These are phyloP conservation scores for Colletotrichum salicis DNA, from an alignment of 2,329 filamentous ascomycete species.

Conservation along the genomic window DNA sequence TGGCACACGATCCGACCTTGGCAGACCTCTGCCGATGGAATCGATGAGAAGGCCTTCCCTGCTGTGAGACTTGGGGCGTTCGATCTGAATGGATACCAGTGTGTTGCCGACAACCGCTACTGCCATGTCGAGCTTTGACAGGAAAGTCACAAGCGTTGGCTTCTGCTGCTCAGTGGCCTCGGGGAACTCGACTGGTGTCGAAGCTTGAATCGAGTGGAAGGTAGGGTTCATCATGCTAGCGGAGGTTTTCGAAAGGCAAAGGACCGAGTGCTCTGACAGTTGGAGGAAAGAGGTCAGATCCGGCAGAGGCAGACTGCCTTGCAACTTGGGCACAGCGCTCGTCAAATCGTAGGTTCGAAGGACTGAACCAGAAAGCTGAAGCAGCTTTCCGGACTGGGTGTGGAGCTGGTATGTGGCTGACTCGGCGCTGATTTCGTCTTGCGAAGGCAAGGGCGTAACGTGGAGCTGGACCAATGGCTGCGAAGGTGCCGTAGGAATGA, in stretches of 20 bases:
- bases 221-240: slow-evolving; percentile 76
- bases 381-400: slow-evolving; percentile 69
- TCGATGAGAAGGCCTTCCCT: slow-evolving; percentile 76
- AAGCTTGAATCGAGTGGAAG: slow-evolving; percentile 70
- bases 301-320: slow-evolving; percentile 62
- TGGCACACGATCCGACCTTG: slow-evolving; percentile 28
- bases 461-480: slow-evolving; percentile 50
- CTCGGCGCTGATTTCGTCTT: slow-evolving; percentile 32
- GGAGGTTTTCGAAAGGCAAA: slow-evolving; percentile 67
- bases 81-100: slow-evolving; percentile 76
- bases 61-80: slow-evolving; percentile 66
- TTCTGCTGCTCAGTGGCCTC: slow-evolving; percentile 46
- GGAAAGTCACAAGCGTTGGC: slow-evolving; percentile 65
- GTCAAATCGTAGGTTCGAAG: slow-evolving; percentile 74
- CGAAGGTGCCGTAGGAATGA: slow-evolving; percentile 39
- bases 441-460: slow-evolving; percentile 48
- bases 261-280: slow-evolving; percentile 72
- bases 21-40: slow-evolving; percentile 73
- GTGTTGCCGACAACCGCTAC: slow-evolving; percentile 72
- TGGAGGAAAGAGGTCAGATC: slow-evolving; percentile 71
- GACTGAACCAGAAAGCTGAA: slow-evolving; percentile 64
- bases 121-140: slow-evolving; percentile 73
- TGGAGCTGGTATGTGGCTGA: slow-evolving; percentile 65
- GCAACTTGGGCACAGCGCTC: slow-evolving; percentile 68
- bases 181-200: slow-evolving; percentile 56